Evolutionary conservation across 1,139 yeast species (phyloP).

Genomic region (Lipomyces yarrowii): DNA sequence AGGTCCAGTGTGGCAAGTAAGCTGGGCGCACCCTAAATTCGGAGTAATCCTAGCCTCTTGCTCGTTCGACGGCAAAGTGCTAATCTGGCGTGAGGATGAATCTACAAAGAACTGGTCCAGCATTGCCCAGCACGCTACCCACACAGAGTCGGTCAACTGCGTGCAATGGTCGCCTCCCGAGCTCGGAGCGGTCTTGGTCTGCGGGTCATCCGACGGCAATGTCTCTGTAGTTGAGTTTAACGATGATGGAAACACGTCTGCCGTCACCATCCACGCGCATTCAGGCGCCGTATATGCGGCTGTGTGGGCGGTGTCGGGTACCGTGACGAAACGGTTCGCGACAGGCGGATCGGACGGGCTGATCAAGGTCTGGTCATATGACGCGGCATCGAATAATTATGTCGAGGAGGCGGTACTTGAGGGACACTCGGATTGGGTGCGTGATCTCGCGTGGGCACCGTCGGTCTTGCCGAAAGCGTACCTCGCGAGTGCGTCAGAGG

Average conservation of each 20-base stretch:
- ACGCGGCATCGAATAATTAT: constrained; percentile 56
- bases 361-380: constrained; percentile 82
- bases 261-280: constrained; percentile 77
- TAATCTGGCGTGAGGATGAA: constrained; percentile 93
- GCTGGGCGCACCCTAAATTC: constrained; percentile 99
- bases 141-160: constrained; percentile 91
- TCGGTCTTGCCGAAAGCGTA: constrained; percentile 82
- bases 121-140: constrained; percentile 84
- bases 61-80: constrained; percentile 91
- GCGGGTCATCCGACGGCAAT: constrained; percentile 91
- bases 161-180: constrained; percentile 98
- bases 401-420: constrained; percentile 73
- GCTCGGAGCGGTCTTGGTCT: constrained; percentile 86
- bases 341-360: constrained; percentile 95
- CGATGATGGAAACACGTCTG: constrained; percentile 75
- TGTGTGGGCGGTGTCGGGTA: constrained; percentile 46
- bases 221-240: constrained; percentile 89
- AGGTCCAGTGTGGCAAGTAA: constrained; percentile 98
- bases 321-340: constrained; percentile 65
- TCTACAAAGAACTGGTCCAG: constrained; percentile 72
- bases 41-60: constrained; percentile 94
- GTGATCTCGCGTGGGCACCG: constrained; percentile 99
- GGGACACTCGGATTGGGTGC: constrained; percentile 97
- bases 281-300: constrained; percentile 41
- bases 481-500: constrained; percentile 98